phyloP scores from a whole-genome alignment of 1,284 basidiomycete species.

The Ganoderma multipileum region DNA sequence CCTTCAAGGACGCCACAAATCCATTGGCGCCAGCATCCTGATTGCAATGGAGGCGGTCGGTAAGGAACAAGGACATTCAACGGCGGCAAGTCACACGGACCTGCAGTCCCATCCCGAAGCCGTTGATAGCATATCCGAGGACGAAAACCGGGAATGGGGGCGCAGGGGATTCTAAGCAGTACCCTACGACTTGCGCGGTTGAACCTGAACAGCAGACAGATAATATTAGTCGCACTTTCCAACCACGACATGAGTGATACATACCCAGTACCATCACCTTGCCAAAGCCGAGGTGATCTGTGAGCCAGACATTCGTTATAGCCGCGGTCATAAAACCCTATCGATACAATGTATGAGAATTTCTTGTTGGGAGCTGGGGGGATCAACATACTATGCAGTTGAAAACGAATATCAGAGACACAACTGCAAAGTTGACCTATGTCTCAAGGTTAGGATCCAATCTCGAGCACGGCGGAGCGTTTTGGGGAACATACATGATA shows the following conservation, averaged over 20 bases:
- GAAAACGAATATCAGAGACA: constrained; percentile 64
- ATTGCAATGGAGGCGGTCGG: neutral
- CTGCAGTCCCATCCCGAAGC: constrained; percentile 54
- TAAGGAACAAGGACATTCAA: neutral
- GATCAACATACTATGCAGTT: constrained; percentile 52
- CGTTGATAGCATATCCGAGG: constrained; percentile 64
- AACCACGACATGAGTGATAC: too few relatives aligned
- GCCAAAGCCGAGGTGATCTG: constrained; percentile 62
- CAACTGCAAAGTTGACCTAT: constrained; percentile 50
- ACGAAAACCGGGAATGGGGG: constrained; percentile 74
- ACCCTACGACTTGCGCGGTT: constrained; percentile 52
- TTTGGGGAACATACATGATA: constrained; percentile 49
- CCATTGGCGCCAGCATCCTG: constrained; percentile 65
- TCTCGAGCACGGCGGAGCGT: constrained; percentile 2
- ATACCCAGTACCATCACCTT: constrained; percentile 44
- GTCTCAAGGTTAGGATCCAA: neutral
- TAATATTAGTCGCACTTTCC: neutral
- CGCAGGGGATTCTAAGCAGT: constrained; percentile 61
- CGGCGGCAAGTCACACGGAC: neutral
- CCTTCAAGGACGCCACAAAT: constrained; percentile 55
- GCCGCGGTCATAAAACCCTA: constrained; percentile 58
- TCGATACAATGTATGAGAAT: neutral
- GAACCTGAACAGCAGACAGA: constrained; percentile 33
- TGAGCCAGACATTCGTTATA: constrained; percentile 55
- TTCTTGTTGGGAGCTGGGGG: neutral